Evolutionary conservation across 352 stramenopile genomes (phyloP).

Genomic region (Stramenopiles sp.): DNA sequence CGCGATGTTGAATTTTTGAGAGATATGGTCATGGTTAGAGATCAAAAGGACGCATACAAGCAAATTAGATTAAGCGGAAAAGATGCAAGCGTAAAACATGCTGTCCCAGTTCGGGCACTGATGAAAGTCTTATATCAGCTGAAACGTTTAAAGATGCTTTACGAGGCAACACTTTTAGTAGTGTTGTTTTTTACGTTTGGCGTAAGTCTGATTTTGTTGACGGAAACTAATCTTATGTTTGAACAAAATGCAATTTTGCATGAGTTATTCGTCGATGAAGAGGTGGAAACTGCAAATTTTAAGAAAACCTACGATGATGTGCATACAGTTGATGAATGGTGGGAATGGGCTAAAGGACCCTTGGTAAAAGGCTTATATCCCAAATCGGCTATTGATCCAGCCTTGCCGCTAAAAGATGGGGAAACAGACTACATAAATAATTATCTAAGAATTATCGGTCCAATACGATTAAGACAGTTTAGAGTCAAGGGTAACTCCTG

Average conservation of each 20-base stretch:
- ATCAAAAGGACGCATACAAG: too few species aligned
- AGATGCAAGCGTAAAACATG: background rate
- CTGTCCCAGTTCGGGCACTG: background rate
- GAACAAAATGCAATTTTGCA: background rate
- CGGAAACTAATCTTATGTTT: background rate
- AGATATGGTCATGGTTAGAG: too few species aligned
- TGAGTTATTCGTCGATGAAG: background rate
- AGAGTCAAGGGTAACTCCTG: too few species aligned
- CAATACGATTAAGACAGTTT: background rate
- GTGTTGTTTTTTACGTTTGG: too few species aligned
- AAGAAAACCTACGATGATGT: background rate
- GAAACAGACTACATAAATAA: background rate
- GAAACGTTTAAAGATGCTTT: background rate
- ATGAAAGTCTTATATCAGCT: background rate
- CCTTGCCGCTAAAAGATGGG: too few species aligned
- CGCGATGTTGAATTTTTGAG: too few species aligned
- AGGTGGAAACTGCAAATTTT: background rate
- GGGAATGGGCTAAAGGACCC: background rate
- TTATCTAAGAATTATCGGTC: background rate
- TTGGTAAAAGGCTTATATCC: background rate
- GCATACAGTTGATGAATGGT: background rate
- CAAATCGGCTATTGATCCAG: background rate
- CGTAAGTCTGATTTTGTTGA: background rate
- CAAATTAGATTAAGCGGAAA: too few species aligned
- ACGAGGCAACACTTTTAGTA: background rate